phyloP scores from a whole-genome alignment of 1,284 basidiomycete species.

The Trametes polyzona region DNA sequence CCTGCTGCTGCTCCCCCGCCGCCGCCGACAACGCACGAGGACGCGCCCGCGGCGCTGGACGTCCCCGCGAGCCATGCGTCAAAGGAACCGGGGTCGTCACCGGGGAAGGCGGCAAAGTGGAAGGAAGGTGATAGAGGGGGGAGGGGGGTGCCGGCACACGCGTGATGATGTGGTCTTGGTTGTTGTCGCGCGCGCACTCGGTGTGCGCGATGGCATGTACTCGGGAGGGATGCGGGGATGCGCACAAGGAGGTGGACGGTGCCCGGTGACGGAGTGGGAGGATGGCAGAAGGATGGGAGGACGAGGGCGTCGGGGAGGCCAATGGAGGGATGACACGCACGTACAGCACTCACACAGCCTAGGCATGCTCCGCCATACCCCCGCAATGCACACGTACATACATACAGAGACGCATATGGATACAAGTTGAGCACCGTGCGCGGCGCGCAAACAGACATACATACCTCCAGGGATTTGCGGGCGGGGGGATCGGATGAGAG shows the following conservation, averaged over 20 bases:
- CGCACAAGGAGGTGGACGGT: no score
- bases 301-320: background rate
- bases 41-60: constrained; percentile 42
- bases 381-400: no score
- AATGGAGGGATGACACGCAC: background rate
- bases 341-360: no score
- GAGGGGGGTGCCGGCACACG: constrained; percentile 11
- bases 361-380: no score
- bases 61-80: no score
- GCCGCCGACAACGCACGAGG: constrained; percentile 40
- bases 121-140: constrained; percentile 33
- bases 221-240: background rate
- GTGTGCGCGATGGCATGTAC: background rate
- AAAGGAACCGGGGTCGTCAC: constrained; percentile 23
- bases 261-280: no score
- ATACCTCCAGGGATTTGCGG: background rate
- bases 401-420: background rate
- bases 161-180: constrained; percentile 6
- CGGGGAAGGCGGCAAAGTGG: constrained; percentile 30
- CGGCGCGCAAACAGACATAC: background rate
- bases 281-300: background rate
- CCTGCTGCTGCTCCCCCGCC: constrained; percentile 33
- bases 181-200: background rate
- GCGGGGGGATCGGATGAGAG: background rate
- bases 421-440: background rate